Evolutionary conservation across 305 asterid species (phyloP), one percentile per base, ranked within the genome.

Genomic region (Fraxinus baroniana): DNA sequence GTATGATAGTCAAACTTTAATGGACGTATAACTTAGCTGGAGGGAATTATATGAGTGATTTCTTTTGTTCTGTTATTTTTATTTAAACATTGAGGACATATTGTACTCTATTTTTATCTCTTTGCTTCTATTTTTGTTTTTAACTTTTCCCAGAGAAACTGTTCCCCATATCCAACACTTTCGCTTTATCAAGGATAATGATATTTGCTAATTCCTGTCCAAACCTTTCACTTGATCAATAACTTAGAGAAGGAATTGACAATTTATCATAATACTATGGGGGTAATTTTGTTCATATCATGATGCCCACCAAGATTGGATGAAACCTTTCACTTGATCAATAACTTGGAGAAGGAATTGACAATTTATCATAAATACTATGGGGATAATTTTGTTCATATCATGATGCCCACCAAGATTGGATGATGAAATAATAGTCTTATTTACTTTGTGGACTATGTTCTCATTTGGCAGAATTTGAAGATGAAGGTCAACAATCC

Each of bases 401-500:
- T 32, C 36, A 71, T 66, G 71, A 76, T 64, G 80, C 76, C 79
- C 39, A 22, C 41, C 32, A 76, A 62, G 74, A 78, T 64, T 72
- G n/a, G 55, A 71, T 76, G 80, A 80, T 39, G 79, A 46, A 68
- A 79, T 80, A 78, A 66, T 71, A 84, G 82, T 88, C 62, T 81
- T 80, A 60, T 80, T 81, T 71, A 75, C 75, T 78, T 79, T 30
- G 74, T 77, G 72, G 71, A 64, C 81, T 79, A 78, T 87, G 74
- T 71, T 78, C 81, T 81, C 86, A 84, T 74, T 84, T 87, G 76
- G 86, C 96, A 97, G 99, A 97, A 92, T 87, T 85, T 97, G 89
- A 97, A 94, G 97, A 89, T 97, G 97, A 91, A 86, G 88, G 91
- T 94, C 85, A 92, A 89, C 83, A 92, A 91, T 88, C 97, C 98